Evolutionary conservation across 441 rosid species (phyloP), one percentile per base, ranked within the genome.

Genomic region (Syzygium malaccense): DNA sequence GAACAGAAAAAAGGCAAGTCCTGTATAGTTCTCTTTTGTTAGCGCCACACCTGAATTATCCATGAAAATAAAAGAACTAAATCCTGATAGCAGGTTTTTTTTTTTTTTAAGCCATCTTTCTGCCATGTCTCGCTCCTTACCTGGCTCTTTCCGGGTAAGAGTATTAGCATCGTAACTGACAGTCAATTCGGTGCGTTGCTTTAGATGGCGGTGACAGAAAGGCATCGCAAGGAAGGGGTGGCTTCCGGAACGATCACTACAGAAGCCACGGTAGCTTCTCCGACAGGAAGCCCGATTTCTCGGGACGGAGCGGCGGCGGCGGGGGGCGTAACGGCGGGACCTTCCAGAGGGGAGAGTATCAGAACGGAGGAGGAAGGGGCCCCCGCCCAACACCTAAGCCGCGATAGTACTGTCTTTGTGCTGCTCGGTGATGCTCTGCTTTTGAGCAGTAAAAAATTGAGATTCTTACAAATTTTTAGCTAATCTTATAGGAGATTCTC

Each of bases 1-100:
- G 95, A 90, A 89, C 95, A 96, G 85, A 90, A 71, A 89, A 93
- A 93, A 93, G 98, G 98, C 89, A 92, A 91, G 95, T 91, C 84
- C 37, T 32, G 20, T 23, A 51, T 32, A 57, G 48, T 17, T 32
- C 55, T 80, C 48, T 23, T 2, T 33, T 45, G 85, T 18, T 26
- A 55, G 28, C 28, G 28, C 54, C 2, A 11, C 13, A 37, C 32
- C n/a, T 54, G 33, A 32, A 55, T 75, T 14, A 8, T 37, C 66
- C 12, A 12, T 11, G n/a, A 71, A 37, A 71, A 37, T 37, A 23
- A 23, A 23, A 37, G 49, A 37, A 37, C 41, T 37, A 49, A 20
- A 71, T 71, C 12, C 83, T 20, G 51, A 41, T 5, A 25, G 41
- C 28, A 5, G 48, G 28, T 11, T 86, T 17, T 5, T 49, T 17